Conservation (phyloP, 345 rosid genomes). For the Salix koriyanagi region DNA sequence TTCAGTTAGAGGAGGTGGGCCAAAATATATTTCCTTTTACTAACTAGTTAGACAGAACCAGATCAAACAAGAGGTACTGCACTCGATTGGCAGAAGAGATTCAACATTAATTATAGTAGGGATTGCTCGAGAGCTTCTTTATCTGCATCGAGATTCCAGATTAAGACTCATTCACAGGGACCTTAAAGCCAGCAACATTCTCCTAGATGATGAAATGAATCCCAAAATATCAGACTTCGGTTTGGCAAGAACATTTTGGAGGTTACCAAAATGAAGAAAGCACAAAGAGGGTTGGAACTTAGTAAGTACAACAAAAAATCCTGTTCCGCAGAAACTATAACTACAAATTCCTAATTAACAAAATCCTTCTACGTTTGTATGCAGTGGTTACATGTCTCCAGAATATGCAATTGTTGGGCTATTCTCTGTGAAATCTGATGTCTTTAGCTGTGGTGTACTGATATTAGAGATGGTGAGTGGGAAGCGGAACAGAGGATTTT, state of each 20-base stretch:
- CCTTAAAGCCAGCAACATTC: conserved; percentile 14
- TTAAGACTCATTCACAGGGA: conserved; percentile 8
- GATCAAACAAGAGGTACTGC: conserved; percentile 11
- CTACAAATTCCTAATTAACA: background rate
- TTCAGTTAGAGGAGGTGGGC: background rate
- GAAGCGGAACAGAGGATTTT: no score
- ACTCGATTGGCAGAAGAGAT: conserved; percentile 11
- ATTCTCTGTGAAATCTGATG: conserved; percentile 14
- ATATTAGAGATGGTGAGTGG: no score
- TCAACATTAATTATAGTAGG: conserved; percentile 7
- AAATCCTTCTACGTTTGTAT: background rate
- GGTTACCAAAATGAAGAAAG: conserved; percentile 5
- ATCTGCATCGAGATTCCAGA: conserved; percentile 18
- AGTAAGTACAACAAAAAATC: background rate
- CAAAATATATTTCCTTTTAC: background rate
- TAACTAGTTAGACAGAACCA: background rate
- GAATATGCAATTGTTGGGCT: conserved; percentile 14
- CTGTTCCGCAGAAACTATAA: background rate
- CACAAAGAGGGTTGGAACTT: conserved; percentile 8
- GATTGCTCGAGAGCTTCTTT: conserved; percentile 15
- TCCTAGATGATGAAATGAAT: conserved; percentile 14
- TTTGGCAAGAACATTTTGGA: conserved; percentile 17
- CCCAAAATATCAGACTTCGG: conserved; percentile 17
- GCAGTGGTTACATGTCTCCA: conserved; percentile 13
- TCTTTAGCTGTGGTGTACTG: background rate